A percentile compares a stretch with the other conserved stretches of the same genome.
These are phyloP conservation scores for Euphorbia tirucalli DNA, from an alignment of 345 rosid genomes.

Conservation along the genomic window DNA sequence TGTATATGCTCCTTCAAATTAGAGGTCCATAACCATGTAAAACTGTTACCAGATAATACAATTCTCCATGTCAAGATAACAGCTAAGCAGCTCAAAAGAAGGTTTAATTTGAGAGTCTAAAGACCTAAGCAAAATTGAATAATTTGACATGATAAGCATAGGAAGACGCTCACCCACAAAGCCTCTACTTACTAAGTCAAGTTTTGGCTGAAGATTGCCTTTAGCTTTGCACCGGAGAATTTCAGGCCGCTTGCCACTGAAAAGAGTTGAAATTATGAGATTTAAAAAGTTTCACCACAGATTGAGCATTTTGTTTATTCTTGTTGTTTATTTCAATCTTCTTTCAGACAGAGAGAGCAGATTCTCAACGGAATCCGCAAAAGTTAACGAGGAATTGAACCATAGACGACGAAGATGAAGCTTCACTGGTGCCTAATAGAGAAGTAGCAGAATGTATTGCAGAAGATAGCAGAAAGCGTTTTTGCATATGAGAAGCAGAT, in stretches of 20 bases:
- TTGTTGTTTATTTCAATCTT: slow-evolving; percentile 12
- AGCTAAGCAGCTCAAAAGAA: slow-evolving; percentile 14
- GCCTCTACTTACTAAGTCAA: slow-evolving; percentile 18
- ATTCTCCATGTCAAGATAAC: slow-evolving; percentile 10
- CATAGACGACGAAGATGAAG: slow-evolving; percentile 6
- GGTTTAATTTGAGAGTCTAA: slow-evolving; percentile 24
- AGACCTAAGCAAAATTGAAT: slow-evolving; percentile 8
- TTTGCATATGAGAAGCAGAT: neutral
- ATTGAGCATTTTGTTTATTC: neutral
- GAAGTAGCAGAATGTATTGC: neutral
- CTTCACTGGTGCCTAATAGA: no score
- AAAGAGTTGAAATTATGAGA: slow-evolving; percentile 17
- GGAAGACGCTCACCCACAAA: slow-evolving; percentile 20
- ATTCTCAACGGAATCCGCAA: slow-evolving; percentile 21
- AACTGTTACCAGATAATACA: slow-evolving; percentile 14
- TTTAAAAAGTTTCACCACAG: slow-evolving; percentile 13
- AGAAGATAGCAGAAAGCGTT: slow-evolving; percentile 4
- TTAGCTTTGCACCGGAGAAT: slow-evolving; percentile 8
- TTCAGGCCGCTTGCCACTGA: slow-evolving; percentile 15
- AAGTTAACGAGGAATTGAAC: slow-evolving; percentile 22
- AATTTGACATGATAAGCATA: slow-evolving; percentile 16
- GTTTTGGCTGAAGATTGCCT: slow-evolving; percentile 18
- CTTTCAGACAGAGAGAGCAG: slow-evolving; percentile 19
- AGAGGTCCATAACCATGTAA: slow-evolving; percentile 9
- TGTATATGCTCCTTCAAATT: slow-evolving; percentile 13